Base-by-base conservation (phyloP, 2,329 filamentous ascomycete species). In the Pestalotiopsis sp. region DNA sequence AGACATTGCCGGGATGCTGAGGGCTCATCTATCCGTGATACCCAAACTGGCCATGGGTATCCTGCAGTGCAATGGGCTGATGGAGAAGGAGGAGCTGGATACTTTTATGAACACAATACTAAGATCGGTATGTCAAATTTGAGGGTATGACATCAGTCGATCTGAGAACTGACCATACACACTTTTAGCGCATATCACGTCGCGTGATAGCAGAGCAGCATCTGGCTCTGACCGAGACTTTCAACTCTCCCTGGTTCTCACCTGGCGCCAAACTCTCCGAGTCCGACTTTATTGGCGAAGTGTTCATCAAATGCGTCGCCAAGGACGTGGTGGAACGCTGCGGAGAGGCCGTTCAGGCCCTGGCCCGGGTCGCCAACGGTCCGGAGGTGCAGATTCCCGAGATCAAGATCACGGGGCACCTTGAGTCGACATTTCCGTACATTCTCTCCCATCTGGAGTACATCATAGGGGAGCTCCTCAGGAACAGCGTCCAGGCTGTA, bases 151-250 rank as follows among this genome's bases (percentile, higher is more conserved):
- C 64, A 17, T 25, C 13, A 38, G 20, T 56, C 20, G 20, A 13
- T 13, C 17, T 20, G 23, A 25, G 12, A 12, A 57, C 65, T 67
- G 31, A 67, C 31, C n/a, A 25, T 31, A n/a, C 9, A 12, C 41
- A 3, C 41, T 38, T 20, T 20, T 73, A 96, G 93, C 90, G 96
- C 69, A 99, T 99, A 74, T 98, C 95, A 59, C 91, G 96, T 69
- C 90, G 97, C 71, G 96, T 98, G 73, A 99, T 99, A 77, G 96
- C 96, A 41, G 96, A 99, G 81, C 96, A 99, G 77, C 96, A 99
- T 78, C 89, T 99, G 49, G 94, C 96, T 11, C 87, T 99, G 20
- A 97, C 95, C 4, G 95, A 98, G 74, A 98, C 95, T 1, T 98
- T 95, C 83, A 92, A 96, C 79, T 93, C 93, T 0, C 92, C 93